phyloP scores from a whole-genome alignment of 257 asterid species.

The Solanum gracilifrons region DNA sequence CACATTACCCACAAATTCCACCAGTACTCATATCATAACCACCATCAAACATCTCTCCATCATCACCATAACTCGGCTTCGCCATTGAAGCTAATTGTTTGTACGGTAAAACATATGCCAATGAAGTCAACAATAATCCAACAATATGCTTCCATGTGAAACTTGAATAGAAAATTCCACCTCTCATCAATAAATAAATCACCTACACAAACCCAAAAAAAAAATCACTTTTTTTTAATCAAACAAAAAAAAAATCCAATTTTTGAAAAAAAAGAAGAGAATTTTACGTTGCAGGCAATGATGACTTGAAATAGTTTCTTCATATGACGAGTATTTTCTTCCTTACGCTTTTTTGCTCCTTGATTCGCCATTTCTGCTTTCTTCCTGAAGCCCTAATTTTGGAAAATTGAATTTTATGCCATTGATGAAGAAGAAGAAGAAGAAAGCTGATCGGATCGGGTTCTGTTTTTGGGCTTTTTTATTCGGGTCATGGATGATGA shows the following conservation, averaged over 20 bases:
- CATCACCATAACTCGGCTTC: constrained; percentile 45
- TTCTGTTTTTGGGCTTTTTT: neutral
- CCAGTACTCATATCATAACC: constrained; percentile 93
- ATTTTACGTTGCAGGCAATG: constrained; percentile 58
- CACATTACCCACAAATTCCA: constrained; percentile 78
- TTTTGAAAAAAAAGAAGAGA: neutral
- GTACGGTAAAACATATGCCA: constrained; percentile 70
- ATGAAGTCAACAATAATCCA: constrained; percentile 61
- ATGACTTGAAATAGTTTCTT: constrained; percentile 52
- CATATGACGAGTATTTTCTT: constrained; percentile 80
- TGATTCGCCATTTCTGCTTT: constrained; percentile 68
- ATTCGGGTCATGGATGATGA: neutral
- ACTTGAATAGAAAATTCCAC: constrained; percentile 68
- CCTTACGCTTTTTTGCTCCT: constrained; percentile 96
- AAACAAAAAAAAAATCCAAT: neutral
- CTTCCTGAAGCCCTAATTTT: neutral
- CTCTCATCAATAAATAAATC: constrained; percentile 54
- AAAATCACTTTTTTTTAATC: neutral
- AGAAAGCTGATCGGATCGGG: neutral
- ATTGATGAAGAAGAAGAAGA: neutral
- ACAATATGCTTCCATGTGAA: constrained; percentile 77
- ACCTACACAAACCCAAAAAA: constrained; percentile 23
- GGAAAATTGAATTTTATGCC: neutral
- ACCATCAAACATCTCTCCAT: constrained; percentile 83
- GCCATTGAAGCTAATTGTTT: constrained; percentile 83